These are phyloP conservation scores for Suhomyces faveliae DNA, from an alignment of 805 yeast genomes.

Conservation along the genomic window DNA sequence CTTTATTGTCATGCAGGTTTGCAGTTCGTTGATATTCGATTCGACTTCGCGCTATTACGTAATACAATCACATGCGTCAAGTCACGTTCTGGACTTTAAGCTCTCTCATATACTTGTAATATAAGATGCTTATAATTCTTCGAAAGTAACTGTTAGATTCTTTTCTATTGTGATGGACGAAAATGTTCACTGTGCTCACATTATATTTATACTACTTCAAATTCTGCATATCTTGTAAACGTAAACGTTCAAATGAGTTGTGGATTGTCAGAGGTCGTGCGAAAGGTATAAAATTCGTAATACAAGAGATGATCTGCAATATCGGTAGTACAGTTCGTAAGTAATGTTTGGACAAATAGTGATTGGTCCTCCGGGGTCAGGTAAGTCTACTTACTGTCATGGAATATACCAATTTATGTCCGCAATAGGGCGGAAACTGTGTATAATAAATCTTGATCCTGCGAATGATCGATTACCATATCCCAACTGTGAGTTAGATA, in stretches of 20 bases:
- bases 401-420: slow-evolving; percentile 91
- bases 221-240: background rate
- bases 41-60: background rate
- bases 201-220: background rate
- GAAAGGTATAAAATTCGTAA: background rate
- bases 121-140: background rate
- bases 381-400: slow-evolving; percentile 91
- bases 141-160: background rate
- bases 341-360: slow-evolving; percentile 80
- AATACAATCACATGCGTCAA: background rate
- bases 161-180: background rate
- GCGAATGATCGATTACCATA: slow-evolving; percentile 75
- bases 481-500: slow-evolving; percentile 67
- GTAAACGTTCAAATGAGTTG: background rate
- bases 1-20: background rate
- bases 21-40: slow-evolving; percentile 1
- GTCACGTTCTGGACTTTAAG: background rate
- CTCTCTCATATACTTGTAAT: background rate
- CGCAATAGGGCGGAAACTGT: slow-evolving; percentile 87
- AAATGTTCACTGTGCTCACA: background rate
- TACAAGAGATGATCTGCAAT: background rate
- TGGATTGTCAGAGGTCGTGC: slow-evolving; percentile 1
- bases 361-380: slow-evolving; percentile 98
- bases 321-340: background rate
- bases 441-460: slow-evolving; percentile 89